These are phyloP conservation scores for Neofusicoccum sp. DNA, from an alignment of 2,329 filamentous ascomycete species.

Conservation along the genomic window DNA sequence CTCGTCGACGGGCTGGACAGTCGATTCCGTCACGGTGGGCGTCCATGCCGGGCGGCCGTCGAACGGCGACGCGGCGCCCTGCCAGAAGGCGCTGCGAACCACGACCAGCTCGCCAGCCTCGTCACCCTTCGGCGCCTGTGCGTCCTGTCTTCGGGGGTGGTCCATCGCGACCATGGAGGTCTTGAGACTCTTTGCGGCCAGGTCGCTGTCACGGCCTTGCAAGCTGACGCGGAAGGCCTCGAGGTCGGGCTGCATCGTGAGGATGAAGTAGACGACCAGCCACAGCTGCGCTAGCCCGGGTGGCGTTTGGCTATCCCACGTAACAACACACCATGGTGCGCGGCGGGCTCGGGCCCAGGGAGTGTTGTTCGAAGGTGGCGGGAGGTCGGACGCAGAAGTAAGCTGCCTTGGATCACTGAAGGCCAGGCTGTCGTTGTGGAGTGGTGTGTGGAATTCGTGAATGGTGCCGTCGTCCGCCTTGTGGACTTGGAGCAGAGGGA, in stretches of 20 bases:
- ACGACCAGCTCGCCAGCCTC: constrained; percentile 47
- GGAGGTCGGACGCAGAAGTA: constrained; percentile 23
- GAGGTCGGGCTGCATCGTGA: constrained; percentile 42
- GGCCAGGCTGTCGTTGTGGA: constrained; percentile 31
- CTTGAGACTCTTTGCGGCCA: constrained; percentile 41
- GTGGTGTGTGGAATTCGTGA: constrained; percentile 24
- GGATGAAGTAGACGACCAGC: constrained; percentile 48
- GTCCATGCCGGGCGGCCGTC: constrained; percentile 43
- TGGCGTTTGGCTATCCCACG: constrained; percentile 38
- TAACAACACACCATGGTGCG: constrained; percentile 42
- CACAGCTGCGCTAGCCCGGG: constrained; percentile 48
- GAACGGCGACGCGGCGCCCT: constrained; percentile 44
- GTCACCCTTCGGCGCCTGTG: constrained; percentile 31
- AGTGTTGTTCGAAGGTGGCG: constrained; percentile 35
- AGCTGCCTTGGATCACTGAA: constrained; percentile 24
- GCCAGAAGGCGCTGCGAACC: constrained; percentile 50
- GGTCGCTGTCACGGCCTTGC: constrained; percentile 36
- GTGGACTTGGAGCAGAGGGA: neutral
- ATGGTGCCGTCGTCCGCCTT: constrained; percentile 19
- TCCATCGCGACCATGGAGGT: constrained; percentile 30
- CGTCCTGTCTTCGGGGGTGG: constrained; percentile 33
- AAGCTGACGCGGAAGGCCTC: constrained; percentile 47
- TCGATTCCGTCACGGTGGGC: constrained; percentile 18
- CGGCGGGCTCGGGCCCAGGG: constrained; percentile 47
- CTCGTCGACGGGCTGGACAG: constrained; percentile 44